Evolutionary conservation across 495 filamentous ascomycete genomes (phyloP).

Genomic region (Neurospora sp.): DNA sequence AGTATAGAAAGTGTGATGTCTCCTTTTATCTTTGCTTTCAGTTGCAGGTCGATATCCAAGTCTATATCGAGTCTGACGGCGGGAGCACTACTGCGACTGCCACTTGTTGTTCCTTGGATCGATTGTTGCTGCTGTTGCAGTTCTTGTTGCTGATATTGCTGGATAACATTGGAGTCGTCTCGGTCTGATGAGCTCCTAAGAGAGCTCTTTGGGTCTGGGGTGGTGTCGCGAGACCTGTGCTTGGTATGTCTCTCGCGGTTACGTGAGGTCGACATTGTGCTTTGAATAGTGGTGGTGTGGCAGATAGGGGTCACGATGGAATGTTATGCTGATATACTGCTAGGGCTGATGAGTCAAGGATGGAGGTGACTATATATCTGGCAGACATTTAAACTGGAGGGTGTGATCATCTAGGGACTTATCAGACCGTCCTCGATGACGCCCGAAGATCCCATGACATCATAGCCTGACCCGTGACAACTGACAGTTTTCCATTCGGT

Average conservation of each 20-base stretch:
- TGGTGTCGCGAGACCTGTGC: neutral
- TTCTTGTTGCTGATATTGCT: neutral
- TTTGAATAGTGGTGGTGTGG: neutral
- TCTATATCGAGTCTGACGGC: conserved; percentile 21
- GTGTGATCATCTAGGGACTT: neutral
- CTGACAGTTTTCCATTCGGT: neutral
- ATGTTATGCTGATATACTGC: neutral
- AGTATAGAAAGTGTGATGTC: conserved; percentile 15
- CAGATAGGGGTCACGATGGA: neutral
- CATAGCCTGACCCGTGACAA: neutral
- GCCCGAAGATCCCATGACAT: neutral
- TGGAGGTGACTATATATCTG: neutral
- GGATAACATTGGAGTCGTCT: neutral
- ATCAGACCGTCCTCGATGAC: neutral
- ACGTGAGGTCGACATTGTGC: neutral
- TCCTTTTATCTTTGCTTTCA: conserved; percentile 20
- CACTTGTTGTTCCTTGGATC: neutral
- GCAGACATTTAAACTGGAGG: neutral
- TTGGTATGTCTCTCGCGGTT: neutral
- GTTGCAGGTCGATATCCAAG: conserved; percentile 19
- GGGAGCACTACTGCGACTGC: conserved; percentile 10
- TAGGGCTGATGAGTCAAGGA: neutral
- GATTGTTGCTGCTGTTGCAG: neutral
- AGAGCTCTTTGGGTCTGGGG: neutral
- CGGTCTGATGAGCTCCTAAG: neutral